phyloP scores from a whole-genome alignment of 2,329 filamentous ascomycete species.

The Claviceps lovelessii region DNA sequence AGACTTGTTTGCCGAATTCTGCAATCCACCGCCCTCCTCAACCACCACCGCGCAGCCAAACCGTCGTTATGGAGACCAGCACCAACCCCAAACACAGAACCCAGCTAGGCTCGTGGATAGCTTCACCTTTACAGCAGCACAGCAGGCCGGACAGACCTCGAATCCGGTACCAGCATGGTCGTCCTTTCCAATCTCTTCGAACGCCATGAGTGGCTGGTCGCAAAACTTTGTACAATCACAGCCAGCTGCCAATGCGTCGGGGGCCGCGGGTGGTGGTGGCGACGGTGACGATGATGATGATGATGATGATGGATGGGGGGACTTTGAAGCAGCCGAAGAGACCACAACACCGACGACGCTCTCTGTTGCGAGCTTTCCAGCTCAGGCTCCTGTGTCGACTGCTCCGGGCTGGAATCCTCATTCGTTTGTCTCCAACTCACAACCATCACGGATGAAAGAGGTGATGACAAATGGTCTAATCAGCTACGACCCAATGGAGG shows the following conservation, averaged over 20 bases:
- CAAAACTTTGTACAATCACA: not conserved
- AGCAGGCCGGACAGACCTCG: conserved; percentile 6
- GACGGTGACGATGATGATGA: conserved; percentile 41
- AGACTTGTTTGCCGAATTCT: conserved; percentile 51
- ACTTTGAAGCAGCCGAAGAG: conserved; percentile 45
- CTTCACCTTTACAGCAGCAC: conserved; percentile 12
- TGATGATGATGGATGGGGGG: conserved; percentile 52
- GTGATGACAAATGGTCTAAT: not conserved
- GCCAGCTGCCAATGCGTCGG: not conserved
- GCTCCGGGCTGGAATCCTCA: not conserved
- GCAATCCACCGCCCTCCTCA: conserved; percentile 28
- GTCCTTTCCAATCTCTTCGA: conserved; percentile 14
- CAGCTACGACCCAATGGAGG: not conserved
- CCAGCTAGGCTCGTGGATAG: conserved; percentile 9
- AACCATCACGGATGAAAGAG: not conserved
- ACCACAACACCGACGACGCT: not conserved
- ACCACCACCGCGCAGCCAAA: conserved; percentile 9
- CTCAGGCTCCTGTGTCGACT: not conserved
- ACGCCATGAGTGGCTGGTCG: conserved; percentile 9
- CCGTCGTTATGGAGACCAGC: conserved; percentile 2
- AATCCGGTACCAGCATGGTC: conserved; percentile 18
- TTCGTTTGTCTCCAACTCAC: not conserved
- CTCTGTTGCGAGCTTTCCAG: not conserved
- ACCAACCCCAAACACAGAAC: conserved; percentile 5
- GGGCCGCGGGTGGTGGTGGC: conserved; percentile 37